phyloP scores from a whole-genome alignment of 352 stramenopile genomes.

The Globisporangium cederbergense region DNA sequence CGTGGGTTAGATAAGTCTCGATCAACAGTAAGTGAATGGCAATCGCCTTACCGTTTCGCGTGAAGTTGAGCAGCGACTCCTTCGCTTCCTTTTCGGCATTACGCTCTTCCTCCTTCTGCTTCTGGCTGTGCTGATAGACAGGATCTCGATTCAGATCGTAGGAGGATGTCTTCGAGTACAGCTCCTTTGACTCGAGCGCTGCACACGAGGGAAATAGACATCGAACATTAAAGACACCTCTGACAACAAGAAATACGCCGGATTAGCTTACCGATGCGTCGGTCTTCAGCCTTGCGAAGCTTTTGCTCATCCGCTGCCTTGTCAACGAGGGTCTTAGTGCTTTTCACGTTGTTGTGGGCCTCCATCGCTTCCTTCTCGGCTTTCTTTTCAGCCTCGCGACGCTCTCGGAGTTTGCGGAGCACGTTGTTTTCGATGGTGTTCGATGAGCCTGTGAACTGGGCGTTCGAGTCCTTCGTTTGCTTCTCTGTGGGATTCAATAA shows the following conservation, averaged over 20 bases:
- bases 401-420: conserved; percentile 34
- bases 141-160: conserved; percentile 44
- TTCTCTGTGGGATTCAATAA: conserved; percentile 3
- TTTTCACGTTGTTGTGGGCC: conserved; percentile 28
- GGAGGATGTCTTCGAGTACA: conserved; percentile 37
- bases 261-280: conserved; percentile 18
- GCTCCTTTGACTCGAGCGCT: conserved; percentile 29
- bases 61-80: conserved; percentile 25
- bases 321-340: conserved; percentile 48
- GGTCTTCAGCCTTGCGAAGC: conserved; percentile 34
- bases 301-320: conserved; percentile 43
- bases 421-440: conserved; percentile 26
- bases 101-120: conserved; percentile 41
- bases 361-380: conserved; percentile 36
- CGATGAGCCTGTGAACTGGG: conserved; percentile 1
- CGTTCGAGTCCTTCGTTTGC: conserved; percentile 1
- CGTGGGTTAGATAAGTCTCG: not conserved
- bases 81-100: conserved; percentile 23
- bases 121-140: conserved; percentile 45
- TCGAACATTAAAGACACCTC: not conserved
- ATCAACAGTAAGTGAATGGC: not conserved
- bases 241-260: not conserved
- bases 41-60: conserved; percentile 9
- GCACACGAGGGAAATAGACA: not conserved
- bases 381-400: conserved; percentile 36